Evolutionary conservation across 2,329 filamentous ascomycete species (phyloP).

Genomic region (Boeremia lycopersici): DNA sequence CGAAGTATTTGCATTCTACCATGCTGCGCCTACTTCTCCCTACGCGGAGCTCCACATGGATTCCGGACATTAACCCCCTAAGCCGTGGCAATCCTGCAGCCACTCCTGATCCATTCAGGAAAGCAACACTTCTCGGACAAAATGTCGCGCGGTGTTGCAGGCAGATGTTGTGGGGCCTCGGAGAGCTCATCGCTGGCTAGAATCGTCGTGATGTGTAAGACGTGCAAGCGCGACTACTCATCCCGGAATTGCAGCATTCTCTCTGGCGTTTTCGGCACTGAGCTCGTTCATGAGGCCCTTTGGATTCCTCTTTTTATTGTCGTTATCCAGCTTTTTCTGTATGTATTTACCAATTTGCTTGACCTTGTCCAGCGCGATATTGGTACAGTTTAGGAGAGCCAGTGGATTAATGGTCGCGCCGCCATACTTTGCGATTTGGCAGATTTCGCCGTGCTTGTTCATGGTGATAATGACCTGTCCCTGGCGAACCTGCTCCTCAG

Average conservation of each 20-base stretch:
- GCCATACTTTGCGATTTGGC: constrained; percentile 88
- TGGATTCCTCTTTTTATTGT: constrained; percentile 77
- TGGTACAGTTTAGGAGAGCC: constrained; percentile 75
- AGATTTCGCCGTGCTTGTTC: constrained; percentile 88
- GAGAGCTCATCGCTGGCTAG: constrained; percentile 15
- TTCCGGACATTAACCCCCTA: constrained; percentile 8
- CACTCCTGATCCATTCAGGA: not conserved
- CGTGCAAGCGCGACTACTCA: not conserved
- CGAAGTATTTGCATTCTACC: constrained; percentile 7
- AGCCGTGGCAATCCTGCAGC: not conserved
- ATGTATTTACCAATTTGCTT: constrained; percentile 79
- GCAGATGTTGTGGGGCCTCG: constrained; percentile 4
- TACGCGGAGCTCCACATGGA: constrained; percentile 8
- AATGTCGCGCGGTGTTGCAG: constrained; percentile 15
- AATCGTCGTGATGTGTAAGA: constrained; percentile 23
- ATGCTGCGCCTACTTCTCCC: constrained; percentile 8
- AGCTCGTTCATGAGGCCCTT: constrained; percentile 81
- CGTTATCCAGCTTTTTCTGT: constrained; percentile 74
- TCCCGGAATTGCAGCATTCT: constrained; percentile 38
- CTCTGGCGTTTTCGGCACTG: constrained; percentile 83
- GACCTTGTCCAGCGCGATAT: constrained; percentile 75
- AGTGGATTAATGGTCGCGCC: constrained; percentile 82
- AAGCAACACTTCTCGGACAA: constrained; percentile 23
- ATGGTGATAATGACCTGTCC: constrained; percentile 81
- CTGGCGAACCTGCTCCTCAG: constrained; percentile 78